Conservation (phyloP, 192 early-diverging fungal species). For the Backusella tarrabulga region DNA sequence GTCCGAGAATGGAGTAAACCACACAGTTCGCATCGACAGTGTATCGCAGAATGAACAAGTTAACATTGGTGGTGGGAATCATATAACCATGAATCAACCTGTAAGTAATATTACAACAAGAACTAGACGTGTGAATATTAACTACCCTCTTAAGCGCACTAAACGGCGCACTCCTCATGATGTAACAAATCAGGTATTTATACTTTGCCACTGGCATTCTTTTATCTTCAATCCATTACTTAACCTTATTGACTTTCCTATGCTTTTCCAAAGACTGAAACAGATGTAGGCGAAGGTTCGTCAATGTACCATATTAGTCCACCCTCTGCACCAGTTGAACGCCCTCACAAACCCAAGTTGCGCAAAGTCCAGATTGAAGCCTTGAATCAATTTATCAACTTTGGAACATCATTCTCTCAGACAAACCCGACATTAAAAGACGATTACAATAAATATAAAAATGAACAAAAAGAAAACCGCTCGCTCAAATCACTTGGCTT, state of each 20-base stretch:
- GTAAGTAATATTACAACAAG: constrained; percentile 4
- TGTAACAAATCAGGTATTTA: constrained; percentile 5
- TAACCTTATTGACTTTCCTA: neutral
- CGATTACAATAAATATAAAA: too few species aligned
- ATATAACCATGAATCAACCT: constrained; percentile 3
- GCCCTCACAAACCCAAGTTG: neutral
- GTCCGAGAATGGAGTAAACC: neutral
- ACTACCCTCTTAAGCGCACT: constrained; percentile 8
- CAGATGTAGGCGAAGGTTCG: neutral
- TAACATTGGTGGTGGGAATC: neutral
- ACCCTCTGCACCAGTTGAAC: neutral
- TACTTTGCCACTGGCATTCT: neutral
- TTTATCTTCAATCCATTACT: neutral
- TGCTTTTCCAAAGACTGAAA: neutral
- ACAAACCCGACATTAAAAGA: neutral
- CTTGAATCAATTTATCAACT: neutral
- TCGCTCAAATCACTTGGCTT: too few species aligned
- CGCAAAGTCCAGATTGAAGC: neutral
- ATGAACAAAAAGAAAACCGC: too few species aligned
- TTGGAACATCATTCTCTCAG: neutral
- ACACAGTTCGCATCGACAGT: neutral
- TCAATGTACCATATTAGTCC: neutral
- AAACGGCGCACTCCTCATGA: neutral
- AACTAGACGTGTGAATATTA: neutral
- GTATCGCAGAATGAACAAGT: constrained; percentile 5